Base-by-base conservation (phyloP, 768 basidiomycete genomes). In the Trametes elegans region DNA sequence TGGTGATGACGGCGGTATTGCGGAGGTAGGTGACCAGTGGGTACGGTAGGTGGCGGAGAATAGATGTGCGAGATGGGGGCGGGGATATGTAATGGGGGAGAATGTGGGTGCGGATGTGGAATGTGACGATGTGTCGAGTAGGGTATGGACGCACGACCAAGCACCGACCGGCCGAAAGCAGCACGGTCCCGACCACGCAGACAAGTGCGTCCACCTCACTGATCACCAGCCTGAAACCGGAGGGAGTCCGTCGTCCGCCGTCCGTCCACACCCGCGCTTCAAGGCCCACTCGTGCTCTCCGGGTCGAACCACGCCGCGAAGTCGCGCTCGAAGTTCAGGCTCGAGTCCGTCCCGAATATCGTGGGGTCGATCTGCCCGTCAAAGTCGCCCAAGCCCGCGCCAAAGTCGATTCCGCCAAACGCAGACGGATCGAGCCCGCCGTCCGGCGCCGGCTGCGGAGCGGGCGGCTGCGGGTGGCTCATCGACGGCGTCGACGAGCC, bases 231-330 rank as follows among this genome's bases (percentile, higher is more conserved):
- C n/a, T n/a, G 10, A 38, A 31, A 7, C 43, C 34, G 14, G 27
- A 24, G 26, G 28, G 18, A 35, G 27, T 14, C 21, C 45, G 31
- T 36, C 29, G 23, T 31, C 24, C 38, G 16, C 24, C 48, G 24
- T n/a, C 40, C 11, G 19, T n/a, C 31, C n/a, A 7, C 34, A 16
- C 32, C 6, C 45, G 11, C 29, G 31, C 32, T 10, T 52, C 34
- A 47, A 41, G 41, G n/a, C 21, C 47, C 35, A 16, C 19, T 24
- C 39, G 54, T 31, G 35, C 49, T 55, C 49, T 84, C 79, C 6
- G 77, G 79, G 64, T 83, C 84, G 61, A 89, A 87, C 86, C 86
- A 88, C 63, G 86, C 83, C 51, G 84, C 82, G 69, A 88, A 88
- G 62, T 87, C 87, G 64, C 84, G 74, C 68, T 87, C 87, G 60